These are phyloP conservation scores for Starmerella tilneyi DNA, from an alignment of 805 yeast genomes.

Conservation along the genomic window DNA sequence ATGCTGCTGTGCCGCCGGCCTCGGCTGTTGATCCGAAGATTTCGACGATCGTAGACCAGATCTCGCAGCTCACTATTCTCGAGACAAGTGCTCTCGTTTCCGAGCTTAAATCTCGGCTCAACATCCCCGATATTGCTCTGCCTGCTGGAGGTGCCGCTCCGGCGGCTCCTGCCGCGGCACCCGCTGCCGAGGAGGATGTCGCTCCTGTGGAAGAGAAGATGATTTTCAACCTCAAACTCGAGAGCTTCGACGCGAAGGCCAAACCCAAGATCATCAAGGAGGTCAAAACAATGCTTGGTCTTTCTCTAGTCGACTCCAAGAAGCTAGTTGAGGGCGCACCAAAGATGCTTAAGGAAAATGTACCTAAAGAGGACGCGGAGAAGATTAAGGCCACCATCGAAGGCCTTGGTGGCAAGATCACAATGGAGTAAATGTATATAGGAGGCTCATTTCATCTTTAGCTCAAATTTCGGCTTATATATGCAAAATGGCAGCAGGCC, in stretches of 20 bases:
- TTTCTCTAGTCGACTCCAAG: conserved; percentile 92
- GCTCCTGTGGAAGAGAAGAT: conserved; percentile 88
- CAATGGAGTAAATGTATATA: conserved; percentile 53
- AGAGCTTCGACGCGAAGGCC: conserved; percentile 84
- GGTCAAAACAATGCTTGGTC: conserved; percentile 80
- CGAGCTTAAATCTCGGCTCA: conserved; percentile 60
- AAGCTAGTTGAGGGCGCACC: conserved; percentile 98
- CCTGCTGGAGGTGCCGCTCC: conserved; percentile 59
- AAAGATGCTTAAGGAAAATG: conserved; percentile 86
- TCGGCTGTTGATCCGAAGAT: conserved; percentile 75
- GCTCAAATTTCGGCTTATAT: neutral
- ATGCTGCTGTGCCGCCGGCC: conserved; percentile 23
- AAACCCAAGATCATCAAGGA: conserved; percentile 98
- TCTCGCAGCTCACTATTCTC: conserved; percentile 77
- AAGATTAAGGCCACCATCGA: conserved; percentile 88
- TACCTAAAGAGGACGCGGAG: conserved; percentile 96
- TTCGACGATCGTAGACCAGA: conserved; percentile 75
- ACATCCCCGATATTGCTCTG: conserved; percentile 87
- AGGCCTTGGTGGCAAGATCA: conserved; percentile 87
- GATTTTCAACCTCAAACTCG: conserved; percentile 82
- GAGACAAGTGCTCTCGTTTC: conserved; percentile 83
- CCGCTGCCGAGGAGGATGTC: conserved; percentile 58
- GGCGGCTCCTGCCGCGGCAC: conserved; percentile 52
- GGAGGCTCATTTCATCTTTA: neutral
- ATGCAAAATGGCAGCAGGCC: too few relatives aligned